Evolutionary conservation across 495 filamentous ascomycete species (phyloP).

Genomic region (Daldinia grandis): DNA sequence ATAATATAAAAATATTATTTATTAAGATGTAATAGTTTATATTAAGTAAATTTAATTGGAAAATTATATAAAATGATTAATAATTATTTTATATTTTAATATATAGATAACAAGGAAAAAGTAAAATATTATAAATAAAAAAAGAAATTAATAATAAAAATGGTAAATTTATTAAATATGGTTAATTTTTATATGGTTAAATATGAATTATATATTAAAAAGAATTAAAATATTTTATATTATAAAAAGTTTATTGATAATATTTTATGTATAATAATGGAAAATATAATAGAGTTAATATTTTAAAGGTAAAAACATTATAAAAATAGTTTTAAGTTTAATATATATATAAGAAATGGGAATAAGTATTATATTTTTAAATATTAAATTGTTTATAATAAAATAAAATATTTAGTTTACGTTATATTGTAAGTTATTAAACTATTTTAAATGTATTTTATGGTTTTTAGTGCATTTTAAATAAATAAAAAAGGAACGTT

Average conservation of each 20-base stretch:
- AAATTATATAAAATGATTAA: too few relatives aligned
- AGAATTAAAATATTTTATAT: background rate
- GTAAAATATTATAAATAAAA: too few relatives aligned
- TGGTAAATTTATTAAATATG: background rate
- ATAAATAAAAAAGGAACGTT: background rate
- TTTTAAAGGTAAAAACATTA: background rate
- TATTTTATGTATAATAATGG: background rate
- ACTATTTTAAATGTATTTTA: background rate
- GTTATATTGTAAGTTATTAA: background rate
- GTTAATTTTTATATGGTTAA: background rate
- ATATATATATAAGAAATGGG: too few relatives aligned
- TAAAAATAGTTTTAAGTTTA: background rate
- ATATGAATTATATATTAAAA: background rate
- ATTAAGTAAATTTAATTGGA: background rate
- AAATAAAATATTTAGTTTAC: background rate
- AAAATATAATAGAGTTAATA: background rate
- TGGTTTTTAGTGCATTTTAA: background rate
- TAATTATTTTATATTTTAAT: too few relatives aligned
- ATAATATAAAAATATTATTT: background rate
- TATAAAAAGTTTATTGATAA: background rate
- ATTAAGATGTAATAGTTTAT: background rate
- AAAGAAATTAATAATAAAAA: too few relatives aligned
- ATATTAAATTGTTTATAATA: background rate
- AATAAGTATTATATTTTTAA: conserved; percentile 1
- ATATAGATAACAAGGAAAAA: too few relatives aligned